Conservation (phyloP, 345 rosid genomes). For the Nephelium lappaceum region DNA sequence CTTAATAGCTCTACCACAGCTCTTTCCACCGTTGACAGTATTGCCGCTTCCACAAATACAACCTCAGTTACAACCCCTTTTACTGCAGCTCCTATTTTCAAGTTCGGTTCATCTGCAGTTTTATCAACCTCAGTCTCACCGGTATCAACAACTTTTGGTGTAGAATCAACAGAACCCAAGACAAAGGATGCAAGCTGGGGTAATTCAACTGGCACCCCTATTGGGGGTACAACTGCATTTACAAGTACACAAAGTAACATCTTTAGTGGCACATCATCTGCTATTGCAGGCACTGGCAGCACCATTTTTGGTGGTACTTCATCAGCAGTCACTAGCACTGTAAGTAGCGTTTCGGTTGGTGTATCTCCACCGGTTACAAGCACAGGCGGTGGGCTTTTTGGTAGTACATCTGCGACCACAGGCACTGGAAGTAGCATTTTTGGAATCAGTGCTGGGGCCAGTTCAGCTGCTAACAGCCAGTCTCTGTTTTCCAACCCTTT, state of each 20-base stretch:
- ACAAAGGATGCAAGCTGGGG: slow-evolving; percentile 36
- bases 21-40: slow-evolving; percentile 17
- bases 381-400: slow-evolving; percentile 39
- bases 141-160: slow-evolving; percentile 28
- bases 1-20: slow-evolving; percentile 26
- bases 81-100: slow-evolving; percentile 42
- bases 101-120: slow-evolving; percentile 45
- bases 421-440: slow-evolving; percentile 44
- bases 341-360: slow-evolving; percentile 32
- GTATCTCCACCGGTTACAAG: slow-evolving; percentile 36
- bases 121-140: slow-evolving; percentile 39
- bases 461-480: slow-evolving; percentile 42
- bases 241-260: slow-evolving; percentile 31
- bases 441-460: slow-evolving; percentile 50
- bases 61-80: slow-evolving; percentile 40
- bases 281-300: slow-evolving; percentile 23
- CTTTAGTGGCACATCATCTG: slow-evolving; percentile 28
- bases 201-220: slow-evolving; percentile 34
- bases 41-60: slow-evolving; percentile 28
- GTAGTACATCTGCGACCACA: slow-evolving; percentile 29
- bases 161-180: slow-evolving; percentile 44
- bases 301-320: slow-evolving; percentile 32
- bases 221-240: slow-evolving; percentile 41
- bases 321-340: slow-evolving; percentile 35
- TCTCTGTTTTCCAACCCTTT: slow-evolving; percentile 50